These are phyloP conservation scores for Daldinia childiae DNA, from an alignment of 495 filamentous ascomycete species.

Conservation along the genomic window DNA sequence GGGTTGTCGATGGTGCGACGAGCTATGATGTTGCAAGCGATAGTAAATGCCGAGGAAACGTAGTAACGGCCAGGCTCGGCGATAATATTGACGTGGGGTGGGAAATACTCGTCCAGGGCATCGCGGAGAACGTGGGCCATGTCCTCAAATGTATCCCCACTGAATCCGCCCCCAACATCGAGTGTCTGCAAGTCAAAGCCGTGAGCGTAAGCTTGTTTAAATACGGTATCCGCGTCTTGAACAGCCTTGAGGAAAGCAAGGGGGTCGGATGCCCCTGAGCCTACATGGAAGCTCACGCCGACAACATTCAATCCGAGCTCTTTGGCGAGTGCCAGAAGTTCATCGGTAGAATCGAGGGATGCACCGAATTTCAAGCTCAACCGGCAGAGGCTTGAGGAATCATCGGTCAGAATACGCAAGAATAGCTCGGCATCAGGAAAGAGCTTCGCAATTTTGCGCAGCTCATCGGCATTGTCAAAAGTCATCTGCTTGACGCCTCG, in stretches of 20 bases:
- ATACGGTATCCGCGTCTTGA: constrained; percentile 85
- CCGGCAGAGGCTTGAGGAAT: constrained; percentile 91
- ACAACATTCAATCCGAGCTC: constrained; percentile 94
- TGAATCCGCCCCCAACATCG: constrained; percentile 95
- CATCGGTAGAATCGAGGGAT: constrained; percentile 78
- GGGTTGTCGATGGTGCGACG: constrained; percentile 77
- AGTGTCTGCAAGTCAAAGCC: constrained; percentile 86
- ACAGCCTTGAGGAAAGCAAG: constrained; percentile 88
- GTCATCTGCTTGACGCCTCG: constrained; percentile 97
- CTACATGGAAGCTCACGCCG: constrained; percentile 97
- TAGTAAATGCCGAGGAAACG: constrained; percentile 88
- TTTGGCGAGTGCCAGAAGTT: constrained; percentile 82
- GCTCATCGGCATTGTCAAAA: constrained; percentile 96
- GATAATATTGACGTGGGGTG: constrained; percentile 84
- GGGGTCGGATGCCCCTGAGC: constrained; percentile 93
- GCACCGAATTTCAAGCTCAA: constrained; percentile 98
- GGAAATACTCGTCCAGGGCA: constrained; percentile 88
- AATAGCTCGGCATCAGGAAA: constrained; percentile 90
- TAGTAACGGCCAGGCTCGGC: constrained; percentile 97
- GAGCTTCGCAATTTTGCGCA: constrained; percentile 94
- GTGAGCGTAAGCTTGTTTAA: constrained; percentile 81
- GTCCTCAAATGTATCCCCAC: constrained; percentile 84
- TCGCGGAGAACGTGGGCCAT: constrained; percentile 84
- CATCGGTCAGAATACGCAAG: constrained; percentile 94
- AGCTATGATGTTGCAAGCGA: constrained; percentile 96